phyloP scores from a whole-genome alignment of 805 yeast species.

The Kodamaea jinghongensis region DNA sequence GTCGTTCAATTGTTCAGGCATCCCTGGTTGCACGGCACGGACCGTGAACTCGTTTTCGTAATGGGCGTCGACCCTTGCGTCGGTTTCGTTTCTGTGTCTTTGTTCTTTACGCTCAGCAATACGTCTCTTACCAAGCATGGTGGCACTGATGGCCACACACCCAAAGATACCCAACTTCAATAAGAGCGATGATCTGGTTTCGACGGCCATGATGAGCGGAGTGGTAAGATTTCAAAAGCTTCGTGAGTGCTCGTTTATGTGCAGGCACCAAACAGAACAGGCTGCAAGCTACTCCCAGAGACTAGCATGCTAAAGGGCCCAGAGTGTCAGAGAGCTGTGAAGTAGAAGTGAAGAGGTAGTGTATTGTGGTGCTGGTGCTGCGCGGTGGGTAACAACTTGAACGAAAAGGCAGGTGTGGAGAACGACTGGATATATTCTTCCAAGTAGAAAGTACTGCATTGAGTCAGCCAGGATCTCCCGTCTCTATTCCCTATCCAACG shows the following conservation, averaged over 20 bases:
- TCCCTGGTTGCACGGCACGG: conserved; percentile 50
- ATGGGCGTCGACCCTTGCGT: conserved; percentile 31
- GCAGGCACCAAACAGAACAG: not conserved
- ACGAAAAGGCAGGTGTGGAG: too few species aligned
- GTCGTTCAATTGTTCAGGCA: conserved; percentile 38
- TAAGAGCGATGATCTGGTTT: conserved; percentile 36
- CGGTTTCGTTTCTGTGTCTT: conserved; percentile 35
- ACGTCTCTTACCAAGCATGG: conserved; percentile 34
- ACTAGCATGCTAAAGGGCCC: too few species aligned
- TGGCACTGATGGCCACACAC: conserved; percentile 30
- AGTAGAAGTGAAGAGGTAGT: too few species aligned
- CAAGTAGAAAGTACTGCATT: too few species aligned
- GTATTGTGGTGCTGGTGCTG: too few species aligned
- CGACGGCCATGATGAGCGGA: conserved; percentile 22
- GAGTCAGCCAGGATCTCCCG: too few species aligned
- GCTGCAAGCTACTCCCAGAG: too few species aligned
- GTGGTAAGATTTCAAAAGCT: too few species aligned
- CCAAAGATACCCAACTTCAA: conserved; percentile 33
- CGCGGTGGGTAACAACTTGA: too few species aligned
- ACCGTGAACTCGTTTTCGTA: conserved; percentile 27
- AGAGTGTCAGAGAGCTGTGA: too few species aligned
- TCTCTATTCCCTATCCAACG: too few species aligned
- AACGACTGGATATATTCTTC: too few species aligned
- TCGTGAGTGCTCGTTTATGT: not conserved
- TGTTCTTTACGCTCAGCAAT: conserved; percentile 33